These are phyloP conservation scores for Aspergillus versicolor DNA, from an alignment of 2,329 filamentous ascomycete genomes.

Conservation along the genomic window DNA sequence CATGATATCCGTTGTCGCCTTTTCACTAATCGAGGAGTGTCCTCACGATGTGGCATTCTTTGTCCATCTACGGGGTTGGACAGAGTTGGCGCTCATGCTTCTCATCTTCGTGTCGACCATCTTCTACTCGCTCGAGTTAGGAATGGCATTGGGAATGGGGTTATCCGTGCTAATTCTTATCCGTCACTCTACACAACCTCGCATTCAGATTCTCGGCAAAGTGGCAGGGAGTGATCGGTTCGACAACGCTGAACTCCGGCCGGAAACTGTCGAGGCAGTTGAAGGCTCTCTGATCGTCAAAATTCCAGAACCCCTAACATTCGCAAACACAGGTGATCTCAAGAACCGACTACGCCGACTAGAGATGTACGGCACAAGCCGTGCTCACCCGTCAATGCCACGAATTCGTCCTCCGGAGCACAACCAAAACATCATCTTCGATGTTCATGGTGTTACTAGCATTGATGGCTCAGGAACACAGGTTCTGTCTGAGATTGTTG, in stretches of 20 bases:
- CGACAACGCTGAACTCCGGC: conserved; percentile 76
- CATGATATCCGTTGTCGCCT: conserved; percentile 94
- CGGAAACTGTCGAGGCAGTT: conserved; percentile 77
- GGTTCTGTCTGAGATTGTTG: conserved; percentile 86
- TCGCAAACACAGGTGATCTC: conserved; percentile 92
- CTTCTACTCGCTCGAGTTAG: conserved; percentile 89
- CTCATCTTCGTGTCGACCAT: conserved; percentile 90
- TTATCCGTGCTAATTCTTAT: conserved; percentile 88
- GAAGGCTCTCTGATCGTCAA: conserved; percentile 95
- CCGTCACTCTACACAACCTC: conserved; percentile 82
- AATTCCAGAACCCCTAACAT: conserved; percentile 93
- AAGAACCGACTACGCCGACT: conserved; percentile 79
- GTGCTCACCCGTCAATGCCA: conserved; percentile 83
- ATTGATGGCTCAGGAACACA: conserved; percentile 93
- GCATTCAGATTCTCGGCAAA: conserved; percentile 93
- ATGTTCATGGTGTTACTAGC: conserved; percentile 94
- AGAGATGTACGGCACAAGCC: conserved; percentile 83
- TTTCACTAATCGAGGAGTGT: conserved; percentile 90
- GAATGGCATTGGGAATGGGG: conserved; percentile 91
- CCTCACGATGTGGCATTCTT: conserved; percentile 93
- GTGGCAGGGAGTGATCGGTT: conserved; percentile 74
- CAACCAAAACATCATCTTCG: conserved; percentile 92
- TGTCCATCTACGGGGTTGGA: conserved; percentile 77
- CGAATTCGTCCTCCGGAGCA: conserved; percentile 73
- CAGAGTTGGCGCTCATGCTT: conserved; percentile 80